Conservation (phyloP, 2,329 filamentous ascomycete genomes). For the Xylariales sp. region DNA sequence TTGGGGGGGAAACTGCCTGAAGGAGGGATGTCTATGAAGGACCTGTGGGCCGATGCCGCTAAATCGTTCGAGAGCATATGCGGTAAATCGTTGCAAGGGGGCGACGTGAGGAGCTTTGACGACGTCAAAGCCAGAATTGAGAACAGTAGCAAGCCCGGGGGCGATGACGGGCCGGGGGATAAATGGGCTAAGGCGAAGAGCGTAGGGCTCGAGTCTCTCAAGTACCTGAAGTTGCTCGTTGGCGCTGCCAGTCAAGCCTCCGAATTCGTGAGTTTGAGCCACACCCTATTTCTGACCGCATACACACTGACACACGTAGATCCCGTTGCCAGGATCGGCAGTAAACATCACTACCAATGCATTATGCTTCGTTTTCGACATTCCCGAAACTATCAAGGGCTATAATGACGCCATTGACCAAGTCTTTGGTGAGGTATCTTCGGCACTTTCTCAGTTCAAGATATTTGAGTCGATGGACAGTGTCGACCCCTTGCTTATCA, state of each 20-base stretch:
- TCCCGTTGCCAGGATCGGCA: constrained; percentile 40
- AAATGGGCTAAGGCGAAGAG: constrained; percentile 44
- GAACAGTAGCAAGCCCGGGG: constrained; percentile 23
- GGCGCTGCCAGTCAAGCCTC: constrained; percentile 42
- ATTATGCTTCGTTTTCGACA: constrained; percentile 44
- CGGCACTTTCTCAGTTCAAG: constrained; percentile 43
- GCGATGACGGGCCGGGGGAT: constrained; percentile 22
- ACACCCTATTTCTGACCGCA: not conserved
- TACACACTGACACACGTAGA: constrained; percentile 29
- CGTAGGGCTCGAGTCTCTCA: constrained; percentile 42
- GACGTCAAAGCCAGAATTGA: constrained; percentile 42
- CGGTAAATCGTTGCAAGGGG: constrained; percentile 40
- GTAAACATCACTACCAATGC: constrained; percentile 38
- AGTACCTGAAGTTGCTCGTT: constrained; percentile 44
- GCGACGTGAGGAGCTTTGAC: constrained; percentile 42
- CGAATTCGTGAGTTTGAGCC: constrained; percentile 36
- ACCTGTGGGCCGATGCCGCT: constrained; percentile 36
- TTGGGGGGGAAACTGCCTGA: too few relatives aligned
- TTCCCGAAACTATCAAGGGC: constrained; percentile 41
- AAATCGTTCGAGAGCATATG: constrained; percentile 41
- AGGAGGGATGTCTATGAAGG: constrained; percentile 7
- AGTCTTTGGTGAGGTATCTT: constrained; percentile 41
- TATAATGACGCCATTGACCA: constrained; percentile 41
- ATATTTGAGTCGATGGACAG: constrained; percentile 43
- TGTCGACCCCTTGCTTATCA: constrained; percentile 35